Evolutionary conservation across 805 yeast genomes (phyloP).

Genomic region (Saccharomyces mikatae): DNA sequence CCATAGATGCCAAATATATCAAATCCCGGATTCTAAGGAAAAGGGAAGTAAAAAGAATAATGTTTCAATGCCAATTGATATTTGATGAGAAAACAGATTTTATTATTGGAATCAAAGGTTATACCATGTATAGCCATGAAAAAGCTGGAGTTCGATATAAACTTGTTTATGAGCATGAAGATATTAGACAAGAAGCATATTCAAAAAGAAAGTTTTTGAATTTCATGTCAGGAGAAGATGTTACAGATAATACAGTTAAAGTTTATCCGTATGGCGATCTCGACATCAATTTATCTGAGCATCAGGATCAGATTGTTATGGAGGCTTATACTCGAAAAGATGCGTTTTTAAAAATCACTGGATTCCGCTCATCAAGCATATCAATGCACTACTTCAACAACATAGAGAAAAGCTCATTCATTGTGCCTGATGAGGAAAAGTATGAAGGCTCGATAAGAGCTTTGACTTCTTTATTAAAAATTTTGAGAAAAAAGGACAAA

Average conservation of each 20-base stretch:
- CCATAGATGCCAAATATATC: constrained; percentile 38
- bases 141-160: constrained; percentile 39
- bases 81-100: constrained; percentile 41
- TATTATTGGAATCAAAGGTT: constrained; percentile 64
- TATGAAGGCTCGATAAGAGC: constrained; percentile 58
- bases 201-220: constrained; percentile 35
- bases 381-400: constrained; percentile 45
- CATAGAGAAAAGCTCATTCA: constrained; percentile 47
- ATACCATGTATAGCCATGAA: constrained; percentile 51
- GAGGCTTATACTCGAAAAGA: constrained; percentile 28
- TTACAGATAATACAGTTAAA: constrained; percentile 30
- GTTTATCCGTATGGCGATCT: constrained; percentile 43
- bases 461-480: constrained; percentile 57
- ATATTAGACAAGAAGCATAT: constrained; percentile 44
- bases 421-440: constrained; percentile 59
- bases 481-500: constrained; percentile 42
- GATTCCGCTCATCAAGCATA: constrained; percentile 45
- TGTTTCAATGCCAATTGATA: constrained; percentile 53
- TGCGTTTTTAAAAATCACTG: constrained; percentile 56
- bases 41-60: constrained; percentile 55
- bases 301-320: constrained; percentile 31
- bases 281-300: constrained; percentile 32
- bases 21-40: constrained; percentile 43
- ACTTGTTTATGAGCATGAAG: constrained; percentile 47
- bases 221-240: constrained; percentile 38